Base-by-base conservation (phyloP, 108 stramenopile genomes). In the Nannochloropsis gaditana region DNA sequence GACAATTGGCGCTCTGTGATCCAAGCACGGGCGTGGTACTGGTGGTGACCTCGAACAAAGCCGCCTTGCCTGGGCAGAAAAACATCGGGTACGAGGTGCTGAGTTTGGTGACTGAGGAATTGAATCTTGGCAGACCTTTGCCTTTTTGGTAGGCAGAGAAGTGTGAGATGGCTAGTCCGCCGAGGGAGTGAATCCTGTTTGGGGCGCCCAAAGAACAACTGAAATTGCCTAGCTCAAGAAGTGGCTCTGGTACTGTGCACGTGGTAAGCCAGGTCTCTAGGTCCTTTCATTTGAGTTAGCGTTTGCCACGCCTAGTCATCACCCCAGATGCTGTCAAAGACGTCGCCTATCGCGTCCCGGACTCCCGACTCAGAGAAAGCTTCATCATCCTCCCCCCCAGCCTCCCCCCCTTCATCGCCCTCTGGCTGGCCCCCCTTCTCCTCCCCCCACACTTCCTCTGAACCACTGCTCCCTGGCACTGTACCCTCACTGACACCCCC, bases 341-440 rank as follows among this genome's bases (percentile, higher is more conserved):
- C n/a, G n/a, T 73, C 59, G 2, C n/a, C n/a, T n/a, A 73, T 15
- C 19, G n/a, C 59, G 19, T 73, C 59, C 4, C 59, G 5, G n/a
- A 73, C 59, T 15, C 59, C 59, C 59, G 59, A 73, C 15, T 73
- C 59, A 15, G 59, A 15, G n/a, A 73, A 73, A 15, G 59, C 59
- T 6, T 73, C 88, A 90, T 43, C 80, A n/a, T 73, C 59, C 59
- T 73, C 59, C 59, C 59, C 59, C n/a, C 4, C 59, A n/a, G 15
- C 59, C 59, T 73, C 59, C 59, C 19, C 19, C 59, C 15, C n/a
- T n/a, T 73, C 59, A n/a, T n/a, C 59, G 19, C 19, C 59, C 59
- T 73, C 59, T 31, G 31, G 31, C 31, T 31, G 0, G 19, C n/a
- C 59, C 6, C 59, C 59, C 59, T 73, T 73, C 59, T 73, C 59